Conservation (phyloP, 805 yeast genomes). For the Saccharomycopsis javanensis region DNA sequence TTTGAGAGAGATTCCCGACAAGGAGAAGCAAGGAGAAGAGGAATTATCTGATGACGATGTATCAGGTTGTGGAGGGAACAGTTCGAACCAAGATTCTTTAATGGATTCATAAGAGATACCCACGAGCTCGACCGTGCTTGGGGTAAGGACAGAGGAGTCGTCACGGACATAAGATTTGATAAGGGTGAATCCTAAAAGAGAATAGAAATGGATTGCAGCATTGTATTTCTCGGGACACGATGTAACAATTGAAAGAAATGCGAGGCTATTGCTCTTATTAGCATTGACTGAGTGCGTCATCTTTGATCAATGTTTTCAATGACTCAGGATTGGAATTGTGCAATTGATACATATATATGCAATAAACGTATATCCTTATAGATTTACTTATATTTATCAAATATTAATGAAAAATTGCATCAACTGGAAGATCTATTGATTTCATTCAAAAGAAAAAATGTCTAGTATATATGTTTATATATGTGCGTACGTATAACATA, state of each 20-base stretch:
- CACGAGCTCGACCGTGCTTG: constrained; percentile 26
- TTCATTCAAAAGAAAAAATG: too few relatives aligned
- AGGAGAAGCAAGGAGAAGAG: not conserved
- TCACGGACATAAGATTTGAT: constrained; percentile 52
- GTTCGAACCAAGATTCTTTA: constrained; percentile 64
- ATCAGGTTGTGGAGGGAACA: constrained; percentile 34
- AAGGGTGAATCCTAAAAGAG: constrained; percentile 48
- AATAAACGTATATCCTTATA: too few relatives aligned
- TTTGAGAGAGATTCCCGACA: constrained; percentile 10
- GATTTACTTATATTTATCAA: too few relatives aligned
- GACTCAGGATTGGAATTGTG: not conserved
- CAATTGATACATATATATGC: not conserved
- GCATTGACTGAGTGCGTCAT: not conserved
- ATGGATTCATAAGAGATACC: constrained; percentile 61
- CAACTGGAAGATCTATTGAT: too few relatives aligned
- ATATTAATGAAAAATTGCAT: too few relatives aligned
- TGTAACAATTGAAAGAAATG: constrained; percentile 56
- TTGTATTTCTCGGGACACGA: constrained; percentile 37
- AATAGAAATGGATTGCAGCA: constrained; percentile 46
- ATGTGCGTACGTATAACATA: too few relatives aligned
- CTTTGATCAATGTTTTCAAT: too few relatives aligned
- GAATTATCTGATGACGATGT: not conserved
- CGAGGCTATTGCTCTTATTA: constrained; percentile 26
- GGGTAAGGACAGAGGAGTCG: constrained; percentile 28
- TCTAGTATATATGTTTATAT: too few relatives aligned